phyloP scores from a whole-genome alignment of 1,139 yeast species.

The Taphrina betulina region DNA sequence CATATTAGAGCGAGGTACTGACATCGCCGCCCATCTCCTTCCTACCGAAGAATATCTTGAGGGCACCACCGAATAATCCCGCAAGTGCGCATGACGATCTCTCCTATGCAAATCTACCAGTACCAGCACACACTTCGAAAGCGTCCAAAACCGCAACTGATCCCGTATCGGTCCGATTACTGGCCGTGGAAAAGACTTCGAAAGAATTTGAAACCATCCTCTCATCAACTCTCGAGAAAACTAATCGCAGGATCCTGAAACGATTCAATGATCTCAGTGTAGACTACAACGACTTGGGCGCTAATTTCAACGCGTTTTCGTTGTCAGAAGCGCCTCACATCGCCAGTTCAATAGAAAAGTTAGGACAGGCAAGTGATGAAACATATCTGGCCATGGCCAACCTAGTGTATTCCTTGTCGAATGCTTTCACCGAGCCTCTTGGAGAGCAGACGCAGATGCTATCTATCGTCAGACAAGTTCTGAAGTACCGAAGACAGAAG shows the following conservation, averaged over 20 bases:
- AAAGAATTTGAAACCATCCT: constrained; percentile 59
- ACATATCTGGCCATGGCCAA: constrained; percentile 65
- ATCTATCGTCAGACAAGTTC: constrained; percentile 61
- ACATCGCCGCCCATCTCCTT: constrained; percentile 58
- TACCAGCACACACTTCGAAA: constrained; percentile 53
- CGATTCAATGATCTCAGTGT: constrained; percentile 43
- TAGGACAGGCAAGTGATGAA: constrained; percentile 79
- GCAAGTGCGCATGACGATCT: constrained; percentile 50
- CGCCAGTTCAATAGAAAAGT: constrained; percentile 60
- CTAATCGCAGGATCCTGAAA: constrained; percentile 63
- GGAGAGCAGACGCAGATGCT: constrained; percentile 81
- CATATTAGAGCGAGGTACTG: constrained; percentile 48
- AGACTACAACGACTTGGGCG: constrained; percentile 70
- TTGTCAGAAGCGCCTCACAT: constrained; percentile 55
- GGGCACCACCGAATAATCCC: constrained; percentile 59
- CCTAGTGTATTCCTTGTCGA: constrained; percentile 65
- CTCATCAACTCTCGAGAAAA: constrained; percentile 59
- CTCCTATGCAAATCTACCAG: constrained; percentile 64
- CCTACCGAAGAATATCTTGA: constrained; percentile 54
- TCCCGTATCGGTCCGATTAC: constrained; percentile 14
- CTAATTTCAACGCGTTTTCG: constrained; percentile 70
- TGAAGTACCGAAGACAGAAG: constrained; percentile 69
- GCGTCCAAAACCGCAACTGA: constrained; percentile 38
- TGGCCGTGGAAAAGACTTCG: constrained; percentile 40
- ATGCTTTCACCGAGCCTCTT: constrained; percentile 77